Conservation (phyloP, 2,329 filamentous ascomycete species). For the Penicillium nordicum region DNA sequence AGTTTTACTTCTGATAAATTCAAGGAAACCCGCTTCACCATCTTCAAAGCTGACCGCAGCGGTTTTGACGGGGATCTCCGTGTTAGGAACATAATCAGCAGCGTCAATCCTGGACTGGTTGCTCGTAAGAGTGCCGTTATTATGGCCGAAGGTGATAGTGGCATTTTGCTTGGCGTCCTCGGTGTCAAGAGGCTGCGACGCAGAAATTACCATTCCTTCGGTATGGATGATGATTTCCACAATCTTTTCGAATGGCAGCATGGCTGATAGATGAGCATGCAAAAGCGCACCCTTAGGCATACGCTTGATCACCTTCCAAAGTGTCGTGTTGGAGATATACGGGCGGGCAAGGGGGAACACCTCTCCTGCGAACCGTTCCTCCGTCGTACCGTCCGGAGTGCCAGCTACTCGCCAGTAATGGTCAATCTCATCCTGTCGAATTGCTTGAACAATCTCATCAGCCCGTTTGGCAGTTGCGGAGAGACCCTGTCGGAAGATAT, state of each 20-base stretch:
- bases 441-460: constrained; percentile 59
- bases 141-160: neutral
- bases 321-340: constrained; percentile 76
- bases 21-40: neutral
- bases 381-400: constrained; percentile 5
- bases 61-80: neutral
- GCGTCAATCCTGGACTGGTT: neutral
- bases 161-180: neutral
- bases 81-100: neutral
- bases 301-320: constrained; percentile 76
- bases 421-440: constrained; percentile 21
- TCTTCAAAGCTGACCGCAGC: neutral
- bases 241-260: constrained; percentile 69
- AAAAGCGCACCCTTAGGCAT: constrained; percentile 72
- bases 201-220: neutral
- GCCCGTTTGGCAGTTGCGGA: constrained; percentile 65
- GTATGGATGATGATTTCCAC: neutral
- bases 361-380: constrained; percentile 64
- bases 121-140: neutral
- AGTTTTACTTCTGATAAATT: neutral
- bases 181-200: neutral
- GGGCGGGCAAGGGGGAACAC: constrained; percentile 83
- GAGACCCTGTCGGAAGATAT: constrained; percentile 47
- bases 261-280: constrained; percentile 83
- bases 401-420: constrained; percentile 17